These are phyloP conservation scores for Phytophthora niederhauseri DNA, from an alignment of 352 stramenopile species.

Conservation along the genomic window DNA sequence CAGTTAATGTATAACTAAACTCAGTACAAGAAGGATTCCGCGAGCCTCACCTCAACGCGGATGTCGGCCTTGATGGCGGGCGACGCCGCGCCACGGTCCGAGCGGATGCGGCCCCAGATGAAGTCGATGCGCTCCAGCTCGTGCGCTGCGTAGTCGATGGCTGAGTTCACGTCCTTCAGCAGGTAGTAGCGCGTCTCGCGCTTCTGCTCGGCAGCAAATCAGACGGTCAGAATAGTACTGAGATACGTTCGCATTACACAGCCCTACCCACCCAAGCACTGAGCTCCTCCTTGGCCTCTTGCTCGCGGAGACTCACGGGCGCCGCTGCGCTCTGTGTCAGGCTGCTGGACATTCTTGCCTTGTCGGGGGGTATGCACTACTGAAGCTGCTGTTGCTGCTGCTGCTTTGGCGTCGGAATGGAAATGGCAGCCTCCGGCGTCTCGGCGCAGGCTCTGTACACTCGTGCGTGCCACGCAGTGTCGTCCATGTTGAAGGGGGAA, in stretches of 20 bases:
- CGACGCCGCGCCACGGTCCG: constrained; percentile 49
- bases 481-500: constrained; percentile 27
- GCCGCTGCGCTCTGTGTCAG: constrained; percentile 16
- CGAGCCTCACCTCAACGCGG: constrained; percentile 57
- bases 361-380: neutral
- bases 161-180: constrained; percentile 58
- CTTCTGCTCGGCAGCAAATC: constrained; percentile 41
- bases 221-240: constrained; percentile 10
- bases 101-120: constrained; percentile 81
- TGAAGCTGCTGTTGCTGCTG: constrained; percentile 1
- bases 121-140: constrained; percentile 86
- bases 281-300: constrained; percentile 46
- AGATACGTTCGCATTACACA: neutral
- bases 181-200: constrained; percentile 65
- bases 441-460: neutral
- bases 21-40: neutral
- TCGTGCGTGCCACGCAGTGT: constrained; percentile 3
- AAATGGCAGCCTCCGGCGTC: neutral
- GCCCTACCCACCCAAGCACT: constrained; percentile 48
- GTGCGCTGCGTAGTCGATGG: constrained; percentile 54
- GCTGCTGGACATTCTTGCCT: constrained; percentile 31
- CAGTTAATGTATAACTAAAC: constrained; percentile 9
- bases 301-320: constrained; percentile 9
- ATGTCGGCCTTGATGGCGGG: constrained; percentile 70
- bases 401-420: constrained; percentile 19